These are phyloP conservation scores for Lodderomyces parapsilosis DNA, from an alignment of 1,139 yeast species.

Conservation along the genomic window DNA sequence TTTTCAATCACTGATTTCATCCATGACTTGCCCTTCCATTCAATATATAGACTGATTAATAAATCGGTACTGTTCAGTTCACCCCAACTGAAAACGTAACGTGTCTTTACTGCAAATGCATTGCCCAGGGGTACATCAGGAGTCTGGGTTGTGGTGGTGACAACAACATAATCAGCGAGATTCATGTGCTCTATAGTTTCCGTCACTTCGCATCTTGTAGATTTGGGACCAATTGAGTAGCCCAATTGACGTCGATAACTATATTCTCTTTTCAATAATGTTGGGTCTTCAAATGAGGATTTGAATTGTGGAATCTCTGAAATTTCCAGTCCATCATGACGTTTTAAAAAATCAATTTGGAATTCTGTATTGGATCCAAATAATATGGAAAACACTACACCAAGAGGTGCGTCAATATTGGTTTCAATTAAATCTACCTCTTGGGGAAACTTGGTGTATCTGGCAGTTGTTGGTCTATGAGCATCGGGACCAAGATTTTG, in stretches of 20 bases:
- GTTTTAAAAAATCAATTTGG: constrained; percentile 38
- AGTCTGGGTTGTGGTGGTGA: constrained; percentile 42
- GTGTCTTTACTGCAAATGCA: constrained; percentile 50
- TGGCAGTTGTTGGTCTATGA: constrained; percentile 34
- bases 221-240: constrained; percentile 57
- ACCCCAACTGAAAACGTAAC: constrained; percentile 51
- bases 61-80: constrained; percentile 39
- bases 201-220: constrained; percentile 50
- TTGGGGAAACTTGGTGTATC: constrained; percentile 19
- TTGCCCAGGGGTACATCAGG: constrained; percentile 65
- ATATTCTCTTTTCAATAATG: constrained; percentile 33
- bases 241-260: constrained; percentile 49
- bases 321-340: constrained; percentile 50
- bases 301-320: constrained; percentile 40
- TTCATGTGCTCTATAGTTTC: constrained; percentile 46
- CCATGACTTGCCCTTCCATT: constrained; percentile 61
- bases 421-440: constrained; percentile 38
- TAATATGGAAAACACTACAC: constrained; percentile 45
- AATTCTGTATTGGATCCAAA: constrained; percentile 46
- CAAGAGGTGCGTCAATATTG: constrained; percentile 45
- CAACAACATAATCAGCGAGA: constrained; percentile 34
- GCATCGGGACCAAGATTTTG: constrained; percentile 37
- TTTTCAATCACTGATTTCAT: constrained; percentile 54
- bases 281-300: constrained; percentile 31
- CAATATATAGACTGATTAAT: constrained; percentile 42